Base-by-base conservation (phyloP, 2,329 filamentous ascomycete genomes). In the Plenodomus tracheiphilus region DNA sequence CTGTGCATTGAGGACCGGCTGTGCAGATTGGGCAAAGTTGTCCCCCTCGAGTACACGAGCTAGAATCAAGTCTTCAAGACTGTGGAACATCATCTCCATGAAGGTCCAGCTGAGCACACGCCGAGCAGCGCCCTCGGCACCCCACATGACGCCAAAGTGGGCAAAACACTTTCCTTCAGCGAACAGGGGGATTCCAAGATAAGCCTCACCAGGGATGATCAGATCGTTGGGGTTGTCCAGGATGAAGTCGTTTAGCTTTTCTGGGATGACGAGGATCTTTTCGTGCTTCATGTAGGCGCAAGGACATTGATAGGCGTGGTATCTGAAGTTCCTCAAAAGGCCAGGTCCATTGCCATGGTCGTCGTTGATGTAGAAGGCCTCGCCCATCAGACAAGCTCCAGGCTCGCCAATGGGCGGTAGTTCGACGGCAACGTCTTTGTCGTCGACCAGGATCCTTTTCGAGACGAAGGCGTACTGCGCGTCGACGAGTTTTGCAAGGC, bases 111-210 rank as follows among this genome's bases (percentile, higher is more conserved):
- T 81, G 20, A 88, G 65, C 13, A 74, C 75, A 39, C 80, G 77
- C 39, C 77, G 77, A 15, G 75, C 72, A 15, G 85, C 75, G n/a
- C 84, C 85, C 51, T 86, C 79, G 37, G 75, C 72, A 5, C 84
- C 84, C 86, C 86, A 89, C 77, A 89, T 85, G 65, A 86, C 75
- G n/a, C 86, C 86, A 62, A 89, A 85, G 68, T 88, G 84, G 18
- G 83, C 85, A 59, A 87, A 81, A 63, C 83, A 87, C 65, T 85
- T 87, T 25, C 81, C 83, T 36, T 83, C 79, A 3, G 80, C 79
- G 56, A 85, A 87, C 2, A 89, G 73, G 0, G 86, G 86, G 13
- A 88, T 75, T 7, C 83, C 84, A 30, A 89, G 75, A 62, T 87
- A 89, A 2, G 85, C 84, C 59, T 88, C 86, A 25, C 81, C 82